Evolutionary conservation across 2,329 filamentous ascomycete species (phyloP), one percentile per base, ranked within the genome.

Genomic region (Stachybotrys echinatus): DNA sequence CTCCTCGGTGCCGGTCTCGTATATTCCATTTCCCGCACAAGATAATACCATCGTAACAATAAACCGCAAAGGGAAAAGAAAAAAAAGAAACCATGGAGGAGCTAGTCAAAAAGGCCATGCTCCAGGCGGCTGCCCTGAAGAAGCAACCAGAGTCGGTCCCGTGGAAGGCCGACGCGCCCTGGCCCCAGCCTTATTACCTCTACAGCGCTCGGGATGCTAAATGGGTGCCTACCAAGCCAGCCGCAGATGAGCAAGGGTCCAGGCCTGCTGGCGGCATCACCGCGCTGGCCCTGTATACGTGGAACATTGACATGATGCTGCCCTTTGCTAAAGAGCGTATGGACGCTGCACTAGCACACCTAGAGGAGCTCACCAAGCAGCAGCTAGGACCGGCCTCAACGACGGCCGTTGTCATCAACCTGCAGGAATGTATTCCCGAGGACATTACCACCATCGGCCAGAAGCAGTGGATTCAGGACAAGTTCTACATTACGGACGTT

Each of bases 391-490:
- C 20, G 40, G 17, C 48, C 12, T 50, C 44, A 23, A 53, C 27
- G 7, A 40, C 38, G 5, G 61, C 73, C 0, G 52, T 61, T 2
- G 60, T 80, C 5, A 68, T 81, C 50, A 74, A 75, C 58, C 61
- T 83, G 2, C 76, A 81, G 54, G 79, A 82, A 58, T 81, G 79
- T 67, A 62, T 68, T 6, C 53, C 58, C 0, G 64, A 67, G 0
- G 76, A 81, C 51, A 61, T 82, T 7, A 20, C 53, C 5, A 62
- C 71, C 0, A 75, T 83, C 45, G 61, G 67, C 21, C 50, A 62
- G 3, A 65, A 70, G 17, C 54, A 63, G 3, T 83, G 79, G 77
- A 59, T 83, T 14, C 71, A 66, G 21, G 55, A 69, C 6, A 58
- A 55, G 4, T 83, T 80, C 60, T 61, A 69, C 51, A 53, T 80